Conservation (phyloP, 2,329 filamentous ascomycete genomes). For the Colletotrichum orchidophilum region DNA sequence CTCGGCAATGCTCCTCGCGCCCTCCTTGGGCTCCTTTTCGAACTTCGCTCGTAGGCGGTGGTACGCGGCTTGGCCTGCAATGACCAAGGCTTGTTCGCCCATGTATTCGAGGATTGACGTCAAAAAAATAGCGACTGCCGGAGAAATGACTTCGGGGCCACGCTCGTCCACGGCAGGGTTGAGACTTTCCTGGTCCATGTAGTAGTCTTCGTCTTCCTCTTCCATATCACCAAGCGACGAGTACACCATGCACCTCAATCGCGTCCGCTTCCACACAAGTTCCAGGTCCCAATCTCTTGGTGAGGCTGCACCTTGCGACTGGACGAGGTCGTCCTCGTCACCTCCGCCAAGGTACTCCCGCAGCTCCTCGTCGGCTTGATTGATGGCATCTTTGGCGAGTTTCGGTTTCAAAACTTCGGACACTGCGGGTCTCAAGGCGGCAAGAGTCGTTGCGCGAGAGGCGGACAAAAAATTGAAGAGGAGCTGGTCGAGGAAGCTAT, state of each 20-base stretch:
- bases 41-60: slow-evolving; percentile 69
- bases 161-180: slow-evolving; percentile 66
- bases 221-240: slow-evolving; percentile 96
- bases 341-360: slow-evolving; percentile 85
- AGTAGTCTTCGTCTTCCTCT: slow-evolving; percentile 94
- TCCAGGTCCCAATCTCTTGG: slow-evolving; percentile 85
- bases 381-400: slow-evolving; percentile 84
- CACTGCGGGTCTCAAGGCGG: slow-evolving; percentile 81
- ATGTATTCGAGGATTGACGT: slow-evolving; percentile 95
- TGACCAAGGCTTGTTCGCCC: slow-evolving; percentile 88
- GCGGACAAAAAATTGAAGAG: slow-evolving; percentile 89
- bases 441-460: slow-evolving; percentile 80
- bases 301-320: slow-evolving; percentile 60
- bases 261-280: slow-evolving; percentile 90
- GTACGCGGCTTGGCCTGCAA: slow-evolving; percentile 86
- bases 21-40: slow-evolving; percentile 67
- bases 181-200: slow-evolving; percentile 82
- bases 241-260: slow-evolving; percentile 97
- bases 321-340: slow-evolving; percentile 76
- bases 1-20: slow-evolving; percentile 55
- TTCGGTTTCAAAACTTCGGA: slow-evolving; percentile 88
- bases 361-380: slow-evolving; percentile 85
- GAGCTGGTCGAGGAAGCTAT: slow-evolving; percentile 92
- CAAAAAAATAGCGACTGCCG: slow-evolving; percentile 93
- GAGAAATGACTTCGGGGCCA: slow-evolving; percentile 78